Evolutionary conservation across 495 filamentous ascomycete genomes (phyloP).

Genomic region (Penicillium cosmopolitanum): DNA sequence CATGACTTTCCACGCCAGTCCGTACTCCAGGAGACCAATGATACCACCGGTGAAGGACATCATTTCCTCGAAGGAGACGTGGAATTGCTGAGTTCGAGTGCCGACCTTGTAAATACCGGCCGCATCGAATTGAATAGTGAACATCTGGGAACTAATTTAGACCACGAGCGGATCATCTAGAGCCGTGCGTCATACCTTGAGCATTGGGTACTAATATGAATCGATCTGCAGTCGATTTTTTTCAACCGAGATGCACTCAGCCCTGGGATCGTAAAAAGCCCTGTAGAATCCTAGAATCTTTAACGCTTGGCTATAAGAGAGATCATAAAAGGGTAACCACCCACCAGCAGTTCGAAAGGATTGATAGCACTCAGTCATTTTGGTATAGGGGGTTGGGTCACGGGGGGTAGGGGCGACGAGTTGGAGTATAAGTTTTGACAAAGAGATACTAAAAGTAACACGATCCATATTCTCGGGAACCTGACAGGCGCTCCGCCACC

Average conservation of each 20-base stretch:
- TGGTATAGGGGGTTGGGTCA: not conserved
- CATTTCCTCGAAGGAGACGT: slow-evolving; percentile 30
- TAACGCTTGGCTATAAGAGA: not conserved
- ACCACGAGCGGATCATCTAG: not conserved
- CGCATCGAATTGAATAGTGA: slow-evolving; percentile 30
- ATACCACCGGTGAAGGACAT: slow-evolving; percentile 24
- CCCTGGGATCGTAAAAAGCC: not conserved
- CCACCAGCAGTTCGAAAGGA: not conserved
- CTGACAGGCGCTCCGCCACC: slow-evolving; percentile 5
- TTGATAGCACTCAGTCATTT: not conserved
- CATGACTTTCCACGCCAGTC: slow-evolving; percentile 22
- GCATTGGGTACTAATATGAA: not conserved
- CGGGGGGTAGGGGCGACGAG: not conserved
- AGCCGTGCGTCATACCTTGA: not conserved
- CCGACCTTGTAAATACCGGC: slow-evolving; percentile 30
- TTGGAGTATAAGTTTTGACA: not conserved
- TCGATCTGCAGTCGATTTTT: not conserved
- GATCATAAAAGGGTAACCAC: no score
- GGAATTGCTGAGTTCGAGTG: slow-evolving; percentile 25
- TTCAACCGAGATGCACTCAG: not conserved
- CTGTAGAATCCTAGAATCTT: not conserved
- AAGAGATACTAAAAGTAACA: not conserved
- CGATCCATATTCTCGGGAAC: not conserved
- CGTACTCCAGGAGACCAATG: slow-evolving; percentile 29
- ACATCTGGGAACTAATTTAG: slow-evolving; percentile 14